Base-by-base conservation (phyloP, 208 protist species). In the Borovskyia barvae region DNA sequence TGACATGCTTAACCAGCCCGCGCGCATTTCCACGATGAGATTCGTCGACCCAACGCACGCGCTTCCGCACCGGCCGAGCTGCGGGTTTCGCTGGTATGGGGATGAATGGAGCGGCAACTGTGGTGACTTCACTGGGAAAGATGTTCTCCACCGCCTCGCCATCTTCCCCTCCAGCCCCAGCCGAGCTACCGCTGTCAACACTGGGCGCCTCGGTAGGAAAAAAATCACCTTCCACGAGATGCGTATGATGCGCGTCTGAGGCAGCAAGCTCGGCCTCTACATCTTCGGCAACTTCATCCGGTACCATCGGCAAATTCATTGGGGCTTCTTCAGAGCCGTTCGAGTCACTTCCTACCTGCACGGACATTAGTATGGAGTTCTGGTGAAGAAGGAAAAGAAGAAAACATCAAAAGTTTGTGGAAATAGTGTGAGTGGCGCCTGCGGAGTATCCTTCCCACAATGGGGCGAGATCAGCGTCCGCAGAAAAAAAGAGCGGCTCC, bases 191-290 rank as follows among this genome's bases (percentile, higher is more conserved):
- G 11, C 26, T 26, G 14, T 61, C 70, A 28, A 69, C 60, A 11
- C 36, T 41, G 19, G 59, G 46, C 15, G 57, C 57, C 3, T 79
- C 65, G 5, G 73, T 28, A 17, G 63, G 82, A 37, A 90, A 90
- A 63, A 83, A 83, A 64, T 90, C 83, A 20, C 83, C 83, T 29
- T 87, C 80, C n/a, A 86, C 76, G 37, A 90, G 73, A 51, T 78
- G 79, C n/a, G 55, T 40, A 25, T 65, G 49, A 35, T 79, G 71
- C 35, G 48, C 32, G 24, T 77, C 74, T 19, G 59, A 68, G 32
- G 53, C 62, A 0, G 39, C 49, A 32, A 82, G 24, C 9, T 74
- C 72, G 17, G 66, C 64, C 24, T 76, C 73, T 40, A 82, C 77
- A 20, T 82, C 66, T 42, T 82, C 77, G 1, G 61, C 43, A 33